phyloP scores from a whole-genome alignment of 2,329 filamentous ascomycete species.

The Orbilia blumenaviensis region DNA sequence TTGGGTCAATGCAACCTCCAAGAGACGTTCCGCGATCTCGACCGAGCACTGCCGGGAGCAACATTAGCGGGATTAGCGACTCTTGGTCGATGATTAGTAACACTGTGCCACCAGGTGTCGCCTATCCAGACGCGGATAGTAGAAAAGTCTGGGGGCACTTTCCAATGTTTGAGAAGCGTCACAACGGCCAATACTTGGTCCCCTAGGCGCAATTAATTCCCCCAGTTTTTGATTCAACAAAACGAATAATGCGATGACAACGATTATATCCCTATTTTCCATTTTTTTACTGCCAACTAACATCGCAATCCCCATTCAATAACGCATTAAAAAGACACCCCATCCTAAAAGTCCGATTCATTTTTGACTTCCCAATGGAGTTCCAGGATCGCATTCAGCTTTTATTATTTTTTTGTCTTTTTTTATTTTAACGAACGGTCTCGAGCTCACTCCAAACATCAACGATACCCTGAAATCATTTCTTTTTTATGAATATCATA shows the following conservation, averaged over 20 bases:
- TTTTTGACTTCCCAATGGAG: conserved; percentile 49
- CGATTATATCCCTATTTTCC: conserved; percentile 8
- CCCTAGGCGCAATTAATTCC: conserved; percentile 15
- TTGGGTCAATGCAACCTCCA: conserved; percentile 39
- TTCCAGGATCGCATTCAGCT: conserved; percentile 49
- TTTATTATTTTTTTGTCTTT: conserved; percentile 23
- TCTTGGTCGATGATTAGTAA: conserved; percentile 54
- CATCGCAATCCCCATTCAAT: conserved; percentile 10
- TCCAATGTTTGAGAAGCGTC: conserved; percentile 48
- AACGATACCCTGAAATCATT: conserved; percentile 53
- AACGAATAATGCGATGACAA: conserved; percentile 7
- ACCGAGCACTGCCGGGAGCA: conserved; percentile 47
- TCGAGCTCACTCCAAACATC: conserved; percentile 35
- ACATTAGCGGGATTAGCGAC: conserved; percentile 50
- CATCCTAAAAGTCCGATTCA: conserved; percentile 51
- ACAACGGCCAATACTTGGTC: conserved; percentile 47
- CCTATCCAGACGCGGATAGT: conserved; percentile 45
- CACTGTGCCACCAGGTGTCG: conserved; percentile 40
- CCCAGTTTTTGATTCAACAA: neutral
- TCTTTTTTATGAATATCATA: conserved; percentile 18
- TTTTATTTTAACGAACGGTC: conserved; percentile 34
- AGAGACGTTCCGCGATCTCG: conserved; percentile 46
- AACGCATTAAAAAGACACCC: conserved; percentile 35
- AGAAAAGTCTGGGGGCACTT: conserved; percentile 49
- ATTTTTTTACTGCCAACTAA: neutral